phyloP scores from a whole-genome alignment of 371 early-diverging fungal genomes.

The Conidiobolus coronatus region DNA sequence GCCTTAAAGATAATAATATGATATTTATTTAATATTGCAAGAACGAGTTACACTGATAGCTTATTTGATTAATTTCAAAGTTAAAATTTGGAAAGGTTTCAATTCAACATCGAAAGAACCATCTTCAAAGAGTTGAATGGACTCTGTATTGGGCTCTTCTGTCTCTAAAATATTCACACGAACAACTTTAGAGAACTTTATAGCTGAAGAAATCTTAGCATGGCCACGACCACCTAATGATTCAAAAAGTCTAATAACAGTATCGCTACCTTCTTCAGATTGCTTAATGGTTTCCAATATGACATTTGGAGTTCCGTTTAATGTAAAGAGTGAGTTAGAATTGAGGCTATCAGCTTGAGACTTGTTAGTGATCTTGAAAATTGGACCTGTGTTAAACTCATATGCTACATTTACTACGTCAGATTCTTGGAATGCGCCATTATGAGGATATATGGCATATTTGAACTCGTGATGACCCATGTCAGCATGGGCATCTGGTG shows the following conservation, averaged over 20 bases:
- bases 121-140: background rate
- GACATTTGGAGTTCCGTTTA: constrained; percentile 37
- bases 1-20: too few species aligned
- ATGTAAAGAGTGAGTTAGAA: constrained; percentile 18
- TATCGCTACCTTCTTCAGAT: constrained; percentile 44
- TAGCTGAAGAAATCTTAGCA: constrained; percentile 12
- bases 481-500: constrained; percentile 39
- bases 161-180: constrained; percentile 2
- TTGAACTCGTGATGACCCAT: constrained; percentile 54
- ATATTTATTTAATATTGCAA: too few species aligned
- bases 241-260: constrained; percentile 70
- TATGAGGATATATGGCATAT: constrained; percentile 80
- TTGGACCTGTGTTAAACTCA: constrained; percentile 43
- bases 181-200: background rate
- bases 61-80: background rate
- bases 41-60: too few species aligned
- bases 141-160: background rate
- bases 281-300: constrained; percentile 72
- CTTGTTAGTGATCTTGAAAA: too few species aligned
- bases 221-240: constrained; percentile 70
- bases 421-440: constrained; percentile 44
- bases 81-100: constrained; percentile 3
- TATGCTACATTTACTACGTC: constrained; percentile 65
- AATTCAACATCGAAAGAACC: background rate
- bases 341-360: background rate